A percentile compares a stretch with the other conserved stretches of the same genome.
Conservation (phyloP, 2,329 filamentous ascomycete species). For the Botrytis tulipae region DNA sequence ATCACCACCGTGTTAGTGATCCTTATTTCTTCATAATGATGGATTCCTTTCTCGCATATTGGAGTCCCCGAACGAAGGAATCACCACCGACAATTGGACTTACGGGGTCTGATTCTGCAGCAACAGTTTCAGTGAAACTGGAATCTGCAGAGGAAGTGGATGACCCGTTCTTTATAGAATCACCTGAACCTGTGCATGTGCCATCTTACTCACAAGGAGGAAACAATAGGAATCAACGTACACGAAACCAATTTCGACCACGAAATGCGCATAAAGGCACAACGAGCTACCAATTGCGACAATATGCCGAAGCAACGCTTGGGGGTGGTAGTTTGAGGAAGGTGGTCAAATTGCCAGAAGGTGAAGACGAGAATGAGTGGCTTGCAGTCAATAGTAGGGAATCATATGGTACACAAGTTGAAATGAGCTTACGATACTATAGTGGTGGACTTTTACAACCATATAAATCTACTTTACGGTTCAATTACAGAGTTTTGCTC, state of each 20-base stretch:
- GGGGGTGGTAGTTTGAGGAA: conserved; percentile 93
- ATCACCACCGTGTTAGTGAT: conserved; percentile 76
- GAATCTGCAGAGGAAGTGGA: conserved; percentile 25
- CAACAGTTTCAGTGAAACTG: conserved; percentile 25
- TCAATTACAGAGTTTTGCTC: conserved; percentile 99
- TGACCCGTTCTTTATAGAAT: conserved; percentile 41
- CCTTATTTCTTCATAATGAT: conserved; percentile 35
- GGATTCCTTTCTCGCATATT: conserved; percentile 40
- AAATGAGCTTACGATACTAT: conserved; percentile 35
- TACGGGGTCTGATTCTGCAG: conserved; percentile 32
- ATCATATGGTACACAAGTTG: background rate
- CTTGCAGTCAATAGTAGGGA: conserved; percentile 87
- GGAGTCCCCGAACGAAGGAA: conserved; percentile 8
- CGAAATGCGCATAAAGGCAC: conserved; percentile 82
- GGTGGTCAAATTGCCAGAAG: conserved; percentile 93
- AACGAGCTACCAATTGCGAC: conserved; percentile 87
- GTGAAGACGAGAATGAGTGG: conserved; percentile 98
- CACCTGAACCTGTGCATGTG: conserved; percentile 40
- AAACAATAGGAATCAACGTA: conserved; percentile 71
- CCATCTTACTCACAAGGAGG: conserved; percentile 41
- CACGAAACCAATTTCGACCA: conserved; percentile 87
- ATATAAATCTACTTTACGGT: conserved; percentile 97
- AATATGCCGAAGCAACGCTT: conserved; percentile 96
- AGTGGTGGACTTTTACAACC: conserved; percentile 99
- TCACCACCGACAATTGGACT: background rate